Conservation (phyloP, 2,329 filamentous ascomycete genomes). For the Fusarium sp. region DNA sequence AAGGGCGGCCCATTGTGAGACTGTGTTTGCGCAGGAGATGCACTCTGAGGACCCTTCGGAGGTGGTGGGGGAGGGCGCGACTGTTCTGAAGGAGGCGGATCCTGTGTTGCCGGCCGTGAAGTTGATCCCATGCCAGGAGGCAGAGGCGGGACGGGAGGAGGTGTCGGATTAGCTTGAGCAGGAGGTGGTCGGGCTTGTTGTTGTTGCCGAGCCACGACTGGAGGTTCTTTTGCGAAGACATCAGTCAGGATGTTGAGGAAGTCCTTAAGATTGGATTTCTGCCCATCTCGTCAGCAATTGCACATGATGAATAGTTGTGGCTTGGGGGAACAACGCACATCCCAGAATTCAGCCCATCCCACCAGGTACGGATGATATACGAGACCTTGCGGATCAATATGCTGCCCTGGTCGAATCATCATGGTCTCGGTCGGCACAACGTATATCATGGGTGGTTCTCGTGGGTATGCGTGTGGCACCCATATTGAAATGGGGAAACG, state of each 20-base stretch:
- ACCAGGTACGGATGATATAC: conserved; percentile 96
- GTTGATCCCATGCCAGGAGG: conserved; percentile 68
- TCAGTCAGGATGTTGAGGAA: conserved; percentile 85
- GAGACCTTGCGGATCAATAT: conserved; percentile 92
- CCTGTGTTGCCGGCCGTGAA: conserved; percentile 52
- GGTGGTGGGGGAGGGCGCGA: conserved; percentile 62
- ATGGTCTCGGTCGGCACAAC: conserved; percentile 90
- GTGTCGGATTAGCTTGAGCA: conserved; percentile 52
- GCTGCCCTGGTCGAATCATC: conserved; percentile 90
- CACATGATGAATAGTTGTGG: not conserved
- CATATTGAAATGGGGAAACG: conserved; percentile 92
- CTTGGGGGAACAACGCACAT: conserved; percentile 68
- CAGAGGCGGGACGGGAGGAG: conserved; percentile 77
- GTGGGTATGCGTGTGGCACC: conserved; percentile 91
- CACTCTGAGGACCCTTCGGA: conserved; percentile 61
- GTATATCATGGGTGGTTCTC: conserved; percentile 86
- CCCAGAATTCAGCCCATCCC: conserved; percentile 89
- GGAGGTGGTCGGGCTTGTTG: conserved; percentile 56
- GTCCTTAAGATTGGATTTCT: conserved; percentile 87
- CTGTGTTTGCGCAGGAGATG: conserved; percentile 41
- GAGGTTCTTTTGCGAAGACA: conserved; percentile 94
- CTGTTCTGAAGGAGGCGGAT: conserved; percentile 48
- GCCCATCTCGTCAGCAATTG: conserved; percentile 3
- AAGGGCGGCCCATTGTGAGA: conserved; percentile 46
- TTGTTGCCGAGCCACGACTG: conserved; percentile 78